Conservation (phyloP, 192 early-diverging fungal species). For the Gryganskiella cystojenkinii region DNA sequence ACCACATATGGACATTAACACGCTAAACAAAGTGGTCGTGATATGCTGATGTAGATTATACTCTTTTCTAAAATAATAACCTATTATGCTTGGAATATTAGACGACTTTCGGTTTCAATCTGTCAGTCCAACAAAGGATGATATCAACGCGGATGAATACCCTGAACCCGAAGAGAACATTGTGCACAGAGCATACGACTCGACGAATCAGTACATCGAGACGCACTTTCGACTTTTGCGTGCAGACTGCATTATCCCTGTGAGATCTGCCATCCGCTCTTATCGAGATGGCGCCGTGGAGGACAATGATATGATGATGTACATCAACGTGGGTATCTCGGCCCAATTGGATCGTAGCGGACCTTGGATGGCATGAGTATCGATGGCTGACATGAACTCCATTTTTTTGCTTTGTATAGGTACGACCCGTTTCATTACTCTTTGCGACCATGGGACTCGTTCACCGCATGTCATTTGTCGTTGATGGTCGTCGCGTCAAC, state of each 20-base stretch:
- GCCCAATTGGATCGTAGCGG: background rate
- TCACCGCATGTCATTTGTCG: slow-evolving; percentile 60
- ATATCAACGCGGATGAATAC: slow-evolving; percentile 32
- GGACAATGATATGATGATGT: slow-evolving; percentile 36
- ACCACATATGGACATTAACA: background rate
- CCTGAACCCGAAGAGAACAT: slow-evolving; percentile 62
- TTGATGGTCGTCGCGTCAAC: slow-evolving; percentile 53
- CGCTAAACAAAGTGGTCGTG: background rate
- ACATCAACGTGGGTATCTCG: slow-evolving; percentile 26
- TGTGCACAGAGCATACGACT: slow-evolving; percentile 51
- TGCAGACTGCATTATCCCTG: slow-evolving; percentile 62
- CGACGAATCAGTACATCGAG: slow-evolving; percentile 59
- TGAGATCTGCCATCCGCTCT: slow-evolving; percentile 55
- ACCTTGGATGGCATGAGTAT: slow-evolving; percentile 1
- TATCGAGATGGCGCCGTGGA: slow-evolving; percentile 31
- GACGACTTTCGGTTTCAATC: slow-evolving; percentile 44
- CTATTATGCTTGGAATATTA: background rate
- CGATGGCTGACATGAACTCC: background rate
- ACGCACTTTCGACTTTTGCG: slow-evolving; percentile 64
- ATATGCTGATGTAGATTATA: slow-evolving; percentile 1
- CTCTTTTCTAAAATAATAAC: too few species aligned
- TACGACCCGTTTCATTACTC: slow-evolving; percentile 55
- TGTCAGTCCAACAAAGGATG: slow-evolving; percentile 13
- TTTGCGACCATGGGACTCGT: slow-evolving; percentile 54
- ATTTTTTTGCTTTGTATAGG: slow-evolving; percentile 24